phyloP scores from a whole-genome alignment of 1,284 basidiomycete species.

The Boletellus deceptivus region DNA sequence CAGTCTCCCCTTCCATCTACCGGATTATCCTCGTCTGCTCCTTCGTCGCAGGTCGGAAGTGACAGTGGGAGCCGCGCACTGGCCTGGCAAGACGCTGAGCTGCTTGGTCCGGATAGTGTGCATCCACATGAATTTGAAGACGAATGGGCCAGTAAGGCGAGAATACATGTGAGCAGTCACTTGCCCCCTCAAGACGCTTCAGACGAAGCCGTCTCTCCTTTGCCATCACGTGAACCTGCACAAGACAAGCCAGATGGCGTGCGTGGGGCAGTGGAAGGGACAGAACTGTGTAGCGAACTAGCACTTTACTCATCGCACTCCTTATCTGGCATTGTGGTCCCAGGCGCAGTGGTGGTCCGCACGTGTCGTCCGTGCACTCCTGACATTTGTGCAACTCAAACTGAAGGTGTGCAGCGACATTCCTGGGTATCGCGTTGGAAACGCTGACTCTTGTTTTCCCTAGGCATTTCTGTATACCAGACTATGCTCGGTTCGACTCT shows the following conservation, averaged over 20 bases:
- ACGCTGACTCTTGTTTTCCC: constrained; percentile 10
- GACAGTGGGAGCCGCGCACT: constrained; percentile 27
- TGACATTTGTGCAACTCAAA: constrained; percentile 58
- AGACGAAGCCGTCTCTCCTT: background rate
- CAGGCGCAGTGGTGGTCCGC: constrained; percentile 44
- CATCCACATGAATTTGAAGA: constrained; percentile 45
- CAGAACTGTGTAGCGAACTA: constrained; percentile 6
- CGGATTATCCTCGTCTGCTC: constrained; percentile 2
- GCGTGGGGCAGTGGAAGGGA: constrained; percentile 5
- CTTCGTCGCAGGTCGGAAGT: constrained; percentile 9
- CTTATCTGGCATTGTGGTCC: constrained; percentile 3
- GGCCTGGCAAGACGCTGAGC: constrained; percentile 47
- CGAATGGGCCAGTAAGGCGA: constrained; percentile 34
- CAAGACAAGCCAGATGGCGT: constrained; percentile 4
- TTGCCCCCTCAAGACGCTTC: constrained; percentile 6
- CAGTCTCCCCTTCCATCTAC: constrained; percentile 18
- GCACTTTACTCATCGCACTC: background rate
- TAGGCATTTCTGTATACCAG: constrained; percentile 70
- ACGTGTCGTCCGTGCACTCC: constrained; percentile 61
- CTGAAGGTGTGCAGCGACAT: constrained; percentile 53
- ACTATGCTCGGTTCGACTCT: constrained; percentile 52
- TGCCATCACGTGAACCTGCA: background rate
- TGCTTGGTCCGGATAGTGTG: constrained; percentile 50
- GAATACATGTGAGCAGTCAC: constrained; percentile 13
- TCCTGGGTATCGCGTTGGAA: background rate